Percentiles rank a stretch among this genome's conserved stretches.
Conservation (phyloP, 2,329 filamentous ascomycete genomes). For the Pseudonectria foliicola region DNA sequence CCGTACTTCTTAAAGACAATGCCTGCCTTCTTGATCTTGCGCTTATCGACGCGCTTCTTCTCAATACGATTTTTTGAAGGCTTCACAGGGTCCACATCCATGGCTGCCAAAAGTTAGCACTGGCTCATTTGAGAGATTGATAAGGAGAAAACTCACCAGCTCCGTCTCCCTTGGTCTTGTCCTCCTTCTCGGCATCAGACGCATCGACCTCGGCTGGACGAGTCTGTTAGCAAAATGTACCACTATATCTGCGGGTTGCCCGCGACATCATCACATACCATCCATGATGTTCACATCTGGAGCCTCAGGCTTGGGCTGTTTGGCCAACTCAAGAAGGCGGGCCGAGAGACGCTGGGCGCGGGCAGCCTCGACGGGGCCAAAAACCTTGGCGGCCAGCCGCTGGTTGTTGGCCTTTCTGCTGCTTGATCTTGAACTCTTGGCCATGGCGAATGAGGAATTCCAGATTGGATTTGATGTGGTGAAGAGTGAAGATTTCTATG, state of each 20-base stretch:
- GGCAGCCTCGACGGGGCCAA: conserved; percentile 73
- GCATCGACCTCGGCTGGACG: conserved; percentile 21
- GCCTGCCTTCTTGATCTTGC: conserved; percentile 45
- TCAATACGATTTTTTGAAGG: conserved; percentile 29
- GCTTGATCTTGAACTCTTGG: conserved; percentile 77
- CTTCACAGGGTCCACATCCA: conserved; percentile 51
- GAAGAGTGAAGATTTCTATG: conserved; percentile 5
- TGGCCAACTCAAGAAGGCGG: conserved; percentile 74
- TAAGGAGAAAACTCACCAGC: conserved; percentile 15
- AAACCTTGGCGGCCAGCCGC: conserved; percentile 72
- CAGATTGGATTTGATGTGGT: background rate
- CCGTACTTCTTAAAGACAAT: conserved; percentile 56
- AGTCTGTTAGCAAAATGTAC: conserved; percentile 4
- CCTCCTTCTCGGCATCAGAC: conserved; percentile 21
- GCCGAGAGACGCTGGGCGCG: conserved; percentile 77
- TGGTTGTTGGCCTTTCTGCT: conserved; percentile 76
- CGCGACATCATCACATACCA: conserved; percentile 20
- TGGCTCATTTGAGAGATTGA: conserved; percentile 5
- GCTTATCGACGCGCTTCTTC: conserved; percentile 52
- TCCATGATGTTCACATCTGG: conserved; percentile 45
- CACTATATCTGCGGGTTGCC: background rate
- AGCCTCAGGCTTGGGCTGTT: conserved; percentile 62
- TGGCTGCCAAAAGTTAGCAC: conserved; percentile 28
- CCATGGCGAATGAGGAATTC: conserved; percentile 52
- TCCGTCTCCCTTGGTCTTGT: conserved; percentile 21